Evolutionary conservation across 345 rosid genomes (phyloP), one percentile per base, ranked within the genome.

Genomic region (Garcia nutans): DNA sequence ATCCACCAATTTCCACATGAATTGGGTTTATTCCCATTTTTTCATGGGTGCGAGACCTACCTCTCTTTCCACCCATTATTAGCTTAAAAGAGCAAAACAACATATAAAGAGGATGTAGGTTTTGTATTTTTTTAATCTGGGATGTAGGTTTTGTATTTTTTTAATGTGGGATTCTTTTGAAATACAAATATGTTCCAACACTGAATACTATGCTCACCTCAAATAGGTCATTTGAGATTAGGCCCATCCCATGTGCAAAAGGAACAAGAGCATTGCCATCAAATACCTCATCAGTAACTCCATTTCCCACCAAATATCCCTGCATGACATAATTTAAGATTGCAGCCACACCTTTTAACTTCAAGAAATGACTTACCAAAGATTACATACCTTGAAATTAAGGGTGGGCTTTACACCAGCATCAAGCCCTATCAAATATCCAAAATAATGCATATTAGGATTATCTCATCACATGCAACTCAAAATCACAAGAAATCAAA

Each of bases 261-360:
- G 97, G 95, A 80, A 94, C 89, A 59, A 92, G 87, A 70, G 98
- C 94, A 9, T 94, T 92, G 66, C 95, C 97, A 68, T 94, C 98
- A 79, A 89, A 86, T 58, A 64, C 78, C 0, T 81, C 79, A 85
- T 95, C 97, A 41, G 97, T 80, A 79, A 88, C 94, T 84, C 97
- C 99, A 81, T 95, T 95, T 50, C 99, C 99, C 26, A 95, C 88
- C 89, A 95, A 31, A 75, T 95, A 95, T 55, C 99, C 99, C 99
- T 95, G 84, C 61, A 76, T 52, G 70, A 50, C 71, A 77, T 15
- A 55, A 57, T 23, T 42, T 63, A 11, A 70, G 68, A 68, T 66
- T 65, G 68, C 63, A 56, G 62, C 76, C 22, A 67, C 11, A 5
- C 54, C 52, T 55, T 63, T 63, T 65, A 67, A 72, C 64, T 71